Evolutionary conservation across 2,329 filamentous ascomycete genomes (phyloP), one percentile per base, ranked within the genome.

Genomic region (Apiospora hydei): DNA sequence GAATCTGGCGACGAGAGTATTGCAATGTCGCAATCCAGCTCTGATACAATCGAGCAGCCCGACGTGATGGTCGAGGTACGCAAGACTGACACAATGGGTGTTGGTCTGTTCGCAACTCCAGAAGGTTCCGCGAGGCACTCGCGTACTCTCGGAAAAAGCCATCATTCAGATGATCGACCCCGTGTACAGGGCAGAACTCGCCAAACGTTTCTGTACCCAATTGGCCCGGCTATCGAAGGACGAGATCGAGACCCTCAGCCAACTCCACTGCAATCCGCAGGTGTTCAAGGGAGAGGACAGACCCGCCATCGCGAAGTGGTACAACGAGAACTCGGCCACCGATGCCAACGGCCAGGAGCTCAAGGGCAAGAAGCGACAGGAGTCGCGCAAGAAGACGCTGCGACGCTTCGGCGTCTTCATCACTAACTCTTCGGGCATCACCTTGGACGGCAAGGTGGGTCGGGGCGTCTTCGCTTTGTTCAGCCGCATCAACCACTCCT

Each of bases 401-500:
- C 16, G 18, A 5, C 13, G 43, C 13, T 34, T 68, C 8, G 66
- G 41, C 13, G 30, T 21, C n/a, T 46, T 47, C 24, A 10, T 21
- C 13, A 46, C 66, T 41, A 68, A 68, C 66, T 44, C n/a, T 2
- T 26, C 44, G n/a, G 16, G 26, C 2, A n/a, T 26, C 14, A n/a
- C 26, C 4, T n/a, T n/a, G 41, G 43, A 44, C 41, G 18, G 18
- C 7, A 8, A 47, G 6, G 18, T 14, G 1, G 44, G 66, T 6
- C 66, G 44, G 1, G 66, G 41, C n/a, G 41, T 72, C 44, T 72
- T 53, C 18, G 4, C 53, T n/a, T 21, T 44, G 2, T 72, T 72
- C 30, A 69, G 71, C 67, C 71, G 71, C 67, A 69, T 72, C 30
- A 72, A 72, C n/a, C 71, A 72, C 67, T 51, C 53, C 0, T 72